phyloP scores from a whole-genome alignment of 345 rosid genomes.

The Noccaea bulbosa region DNA sequence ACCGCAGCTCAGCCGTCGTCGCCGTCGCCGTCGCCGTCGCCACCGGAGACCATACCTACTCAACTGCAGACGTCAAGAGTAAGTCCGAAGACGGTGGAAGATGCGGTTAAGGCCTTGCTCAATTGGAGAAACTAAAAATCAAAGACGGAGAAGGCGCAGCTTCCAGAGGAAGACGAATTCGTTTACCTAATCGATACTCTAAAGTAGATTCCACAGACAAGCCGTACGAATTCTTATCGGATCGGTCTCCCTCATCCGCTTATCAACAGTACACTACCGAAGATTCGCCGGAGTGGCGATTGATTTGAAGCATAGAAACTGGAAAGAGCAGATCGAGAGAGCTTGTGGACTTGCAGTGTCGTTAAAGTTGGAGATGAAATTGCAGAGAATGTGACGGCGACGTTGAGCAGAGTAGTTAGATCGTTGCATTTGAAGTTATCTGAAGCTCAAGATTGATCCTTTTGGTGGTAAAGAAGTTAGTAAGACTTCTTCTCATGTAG shows the following conservation, averaged over 20 bases:
- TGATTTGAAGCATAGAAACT: conserved; percentile 53
- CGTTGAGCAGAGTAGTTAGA: conserved; percentile 63
- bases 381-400: conserved; percentile 57
- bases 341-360: conserved; percentile 67
- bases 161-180: conserved; percentile 64
- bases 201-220: conserved; percentile 69
- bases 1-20: conserved; percentile 25
- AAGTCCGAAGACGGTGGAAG: conserved; percentile 46
- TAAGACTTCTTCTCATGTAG: background rate
- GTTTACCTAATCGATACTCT: conserved; percentile 59
- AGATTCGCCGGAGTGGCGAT: conserved; percentile 45
- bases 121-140: conserved; percentile 57
- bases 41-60: background rate
- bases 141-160: conserved; percentile 57
- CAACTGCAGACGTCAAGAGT: conserved; percentile 25
- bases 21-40: no score
- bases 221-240: conserved; percentile 58
- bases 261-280: conserved; percentile 36
- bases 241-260: conserved; percentile 57
- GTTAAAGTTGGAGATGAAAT: conserved; percentile 59
- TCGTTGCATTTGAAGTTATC: conserved; percentile 68
- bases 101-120: conserved; percentile 53
- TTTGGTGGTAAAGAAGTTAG: conserved; percentile 22
- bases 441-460: conserved; percentile 61
- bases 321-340: conserved; percentile 73